Conservation (phyloP, 2,329 filamentous ascomycete genomes). For the Talaromyces sp. region DNA sequence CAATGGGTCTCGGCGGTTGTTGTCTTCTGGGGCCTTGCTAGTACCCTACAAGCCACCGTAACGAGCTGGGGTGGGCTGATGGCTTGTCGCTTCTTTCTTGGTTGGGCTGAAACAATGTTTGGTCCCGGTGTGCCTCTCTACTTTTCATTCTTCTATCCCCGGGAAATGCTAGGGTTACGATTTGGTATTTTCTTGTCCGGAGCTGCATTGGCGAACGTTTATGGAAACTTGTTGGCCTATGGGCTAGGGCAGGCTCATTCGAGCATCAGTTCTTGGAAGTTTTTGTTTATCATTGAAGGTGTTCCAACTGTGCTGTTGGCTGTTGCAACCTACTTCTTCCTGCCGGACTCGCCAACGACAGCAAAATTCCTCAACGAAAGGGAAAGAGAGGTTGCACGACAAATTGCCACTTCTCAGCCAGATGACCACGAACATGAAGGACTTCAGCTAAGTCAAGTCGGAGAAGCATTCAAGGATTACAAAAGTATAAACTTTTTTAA, state of each 20-base stretch:
- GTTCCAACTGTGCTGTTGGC: neutral
- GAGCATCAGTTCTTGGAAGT: neutral
- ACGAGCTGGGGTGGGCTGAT: conserved; percentile 26
- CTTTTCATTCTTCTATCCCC: conserved; percentile 49
- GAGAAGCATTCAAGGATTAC: conserved; percentile 20
- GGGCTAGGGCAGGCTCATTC: neutral
- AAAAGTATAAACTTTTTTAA: conserved; percentile 13
- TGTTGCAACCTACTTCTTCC: neutral
- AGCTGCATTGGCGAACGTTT: conserved; percentile 35
- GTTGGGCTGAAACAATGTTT: neutral
- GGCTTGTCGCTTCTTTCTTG: conserved; percentile 21
- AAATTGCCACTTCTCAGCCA: conserved; percentile 18
- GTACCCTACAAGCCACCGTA: conserved; percentile 25
- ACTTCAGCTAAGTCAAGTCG: conserved; percentile 19
- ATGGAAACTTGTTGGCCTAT: conserved; percentile 22
- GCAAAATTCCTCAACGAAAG: neutral
- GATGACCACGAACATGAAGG: conserved; percentile 24
- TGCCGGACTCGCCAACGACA: neutral
- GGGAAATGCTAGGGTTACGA: conserved; percentile 47
- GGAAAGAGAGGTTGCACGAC: neutral
- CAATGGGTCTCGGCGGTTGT: conserved; percentile 25
- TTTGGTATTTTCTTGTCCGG: conserved; percentile 46
- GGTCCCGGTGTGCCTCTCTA: conserved; percentile 21
- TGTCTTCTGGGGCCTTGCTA: conserved; percentile 21
- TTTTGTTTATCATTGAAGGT: neutral